Conservation (phyloP, 2,329 filamentous ascomycete genomes). For the Trichophyton simii region DNA sequence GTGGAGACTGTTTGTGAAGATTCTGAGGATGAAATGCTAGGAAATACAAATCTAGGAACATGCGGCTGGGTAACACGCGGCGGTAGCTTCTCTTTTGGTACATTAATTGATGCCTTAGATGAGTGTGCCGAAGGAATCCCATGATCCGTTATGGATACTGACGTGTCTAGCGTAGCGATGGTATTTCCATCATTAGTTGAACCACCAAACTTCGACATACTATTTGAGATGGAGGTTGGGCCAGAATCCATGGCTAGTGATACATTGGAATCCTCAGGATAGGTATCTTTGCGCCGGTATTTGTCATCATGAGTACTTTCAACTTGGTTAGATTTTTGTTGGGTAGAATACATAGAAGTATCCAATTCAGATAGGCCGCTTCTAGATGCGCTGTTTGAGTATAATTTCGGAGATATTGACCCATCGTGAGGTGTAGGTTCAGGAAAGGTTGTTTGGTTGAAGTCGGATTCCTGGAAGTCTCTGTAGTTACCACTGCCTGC, state of each 20-base stretch:
- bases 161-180: slow-evolving; percentile 20
- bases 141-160: slow-evolving; percentile 22
- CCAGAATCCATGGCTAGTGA: slow-evolving; percentile 21
- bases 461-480: background rate
- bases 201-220: slow-evolving; percentile 19
- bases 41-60: slow-evolving; percentile 33
- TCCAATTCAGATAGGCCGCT: slow-evolving; percentile 21
- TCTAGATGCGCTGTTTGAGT: slow-evolving; percentile 14
- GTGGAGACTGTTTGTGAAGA: slow-evolving; percentile 35
- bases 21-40: slow-evolving; percentile 31
- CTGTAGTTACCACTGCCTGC: background rate
- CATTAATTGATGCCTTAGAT: slow-evolving; percentile 18
- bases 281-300: slow-evolving; percentile 23
- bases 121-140: slow-evolving; percentile 19
- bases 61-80: slow-evolving; percentile 34
- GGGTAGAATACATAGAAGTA: slow-evolving; percentile 15
- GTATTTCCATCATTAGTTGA: slow-evolving; percentile 20
- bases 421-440: slow-evolving; percentile 2
- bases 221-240: slow-evolving; percentile 21
- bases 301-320: slow-evolving; percentile 18
- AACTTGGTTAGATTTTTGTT: slow-evolving; percentile 18
- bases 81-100: slow-evolving; percentile 23
- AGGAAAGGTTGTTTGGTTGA: background rate
- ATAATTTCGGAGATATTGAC: background rate
- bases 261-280: slow-evolving; percentile 21